Evolutionary conservation across 2,329 filamentous ascomycete species (phyloP), one percentile per base, ranked within the genome.

Genomic region (Ploettnerulaceae sp.): DNA sequence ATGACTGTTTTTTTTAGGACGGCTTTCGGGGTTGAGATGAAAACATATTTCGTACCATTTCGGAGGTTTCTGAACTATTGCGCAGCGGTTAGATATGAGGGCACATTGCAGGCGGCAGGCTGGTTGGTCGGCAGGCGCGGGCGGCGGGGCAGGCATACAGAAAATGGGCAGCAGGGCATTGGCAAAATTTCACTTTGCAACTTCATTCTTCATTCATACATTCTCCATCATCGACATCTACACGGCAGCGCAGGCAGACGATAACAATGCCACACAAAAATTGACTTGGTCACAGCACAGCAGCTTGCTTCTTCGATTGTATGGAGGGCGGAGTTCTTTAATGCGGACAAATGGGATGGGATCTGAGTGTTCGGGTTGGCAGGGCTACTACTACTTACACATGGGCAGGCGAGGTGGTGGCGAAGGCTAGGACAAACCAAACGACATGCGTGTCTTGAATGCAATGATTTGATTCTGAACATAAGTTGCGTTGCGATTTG

Each of bases 291-390:
- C 21, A 24, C 34, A 37, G 20, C 39, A 34, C 32, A 34, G 18
- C 32, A 24, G 35, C 35, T 31, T 31, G 28, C 28, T 24, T 34
- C 44, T 46, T 45, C 40, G 52, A 49, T 56, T 56, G 56, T 56
- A 56, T 52, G 57, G 57, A 58, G 53, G 55, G 55, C 49, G 61
- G 61, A 63, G 61, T 62, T 62, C 54, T 61, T 63, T 63, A 58
- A 64, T 64, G 61, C 61, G 61, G 61, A 59, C 57, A 48, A 52
- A 38, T 26, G 35, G 21, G 28, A 18, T 33, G 39, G 18, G 26
- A 29, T 29, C 21, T 42, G 42, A 51, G 49, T 20, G 33, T 15
- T 24, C 31, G 33, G 57, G 56, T 51, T 55, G 47, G 49, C 45
- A 51, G 52, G 54, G 57, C 48, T 57, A 55, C 51, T 52, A 49